These are phyloP conservation scores for Silene conica DNA, from an alignment of 148 eudicot species.

Conservation along the genomic window DNA sequence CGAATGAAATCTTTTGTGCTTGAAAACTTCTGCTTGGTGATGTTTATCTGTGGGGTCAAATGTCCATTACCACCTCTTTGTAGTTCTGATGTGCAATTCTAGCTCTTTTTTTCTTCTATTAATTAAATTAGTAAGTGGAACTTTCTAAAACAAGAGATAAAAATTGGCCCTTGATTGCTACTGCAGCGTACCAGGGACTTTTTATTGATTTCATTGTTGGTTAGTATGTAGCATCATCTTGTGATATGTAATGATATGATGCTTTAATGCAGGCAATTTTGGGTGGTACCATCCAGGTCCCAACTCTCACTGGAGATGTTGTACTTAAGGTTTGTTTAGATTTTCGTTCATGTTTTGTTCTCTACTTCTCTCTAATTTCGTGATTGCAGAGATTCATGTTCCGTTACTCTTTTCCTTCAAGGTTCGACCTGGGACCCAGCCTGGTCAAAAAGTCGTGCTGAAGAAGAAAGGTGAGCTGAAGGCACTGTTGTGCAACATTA, in stretches of 20 bases:
- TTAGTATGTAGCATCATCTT: background rate
- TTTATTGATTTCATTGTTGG: background rate
- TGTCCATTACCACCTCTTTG: background rate
- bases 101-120: background rate
- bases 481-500: background rate
- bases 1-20: background rate
- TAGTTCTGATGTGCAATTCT: background rate
- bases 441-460: constrained; percentile 93
- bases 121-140: background rate
- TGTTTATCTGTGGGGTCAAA: background rate
- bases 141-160: background rate
- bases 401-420: constrained; percentile 20
- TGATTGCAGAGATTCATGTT: background rate
- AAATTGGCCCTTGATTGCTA: background rate
- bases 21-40: background rate
- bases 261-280: constrained; percentile 66
- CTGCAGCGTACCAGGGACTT: background rate
- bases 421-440: constrained; percentile 98
- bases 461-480: constrained; percentile 72
- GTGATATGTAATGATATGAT: constrained; percentile 11
- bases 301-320: constrained; percentile 85
- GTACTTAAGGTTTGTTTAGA: constrained; percentile 66
- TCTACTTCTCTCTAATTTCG: background rate
- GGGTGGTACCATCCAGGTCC: constrained; percentile 95
- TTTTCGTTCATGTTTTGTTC: background rate